Conservation (phyloP, 208 protist species). For the Herpetomonas tarakana region DNA sequence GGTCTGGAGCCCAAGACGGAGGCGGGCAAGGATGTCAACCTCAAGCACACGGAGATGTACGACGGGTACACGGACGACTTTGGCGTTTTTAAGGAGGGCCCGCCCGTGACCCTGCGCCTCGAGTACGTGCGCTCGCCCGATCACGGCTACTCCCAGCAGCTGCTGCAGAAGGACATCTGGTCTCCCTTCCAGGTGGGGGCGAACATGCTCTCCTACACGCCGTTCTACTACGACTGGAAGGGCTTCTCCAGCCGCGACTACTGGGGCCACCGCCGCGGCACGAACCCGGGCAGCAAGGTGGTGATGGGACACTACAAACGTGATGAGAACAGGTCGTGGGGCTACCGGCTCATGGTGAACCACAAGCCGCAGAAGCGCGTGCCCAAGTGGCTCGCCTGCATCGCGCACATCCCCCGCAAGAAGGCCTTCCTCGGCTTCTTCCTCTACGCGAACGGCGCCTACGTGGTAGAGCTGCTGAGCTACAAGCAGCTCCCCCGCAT, state of each 20-base stretch:
- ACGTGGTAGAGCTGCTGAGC: slow-evolving; percentile 88
- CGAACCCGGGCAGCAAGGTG: slow-evolving; percentile 85
- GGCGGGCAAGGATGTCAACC: slow-evolving; percentile 82
- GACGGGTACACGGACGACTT: slow-evolving; percentile 93
- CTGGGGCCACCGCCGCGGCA: slow-evolving; percentile 87
- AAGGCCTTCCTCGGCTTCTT: slow-evolving; percentile 89
- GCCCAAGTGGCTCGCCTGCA: slow-evolving; percentile 89
- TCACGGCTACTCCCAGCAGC: slow-evolving; percentile 77
- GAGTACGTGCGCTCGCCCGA: slow-evolving; percentile 89
- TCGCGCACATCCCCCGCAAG: slow-evolving; percentile 77
- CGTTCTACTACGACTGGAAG: slow-evolving; percentile 90
- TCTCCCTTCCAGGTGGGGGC: slow-evolving; percentile 88
- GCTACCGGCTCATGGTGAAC: slow-evolving; percentile 80
- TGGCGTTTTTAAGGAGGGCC: slow-evolving; percentile 91
- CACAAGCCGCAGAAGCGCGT: slow-evolving; percentile 90
- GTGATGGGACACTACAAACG: slow-evolving; percentile 82
- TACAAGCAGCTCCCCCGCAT: slow-evolving; percentile 93
- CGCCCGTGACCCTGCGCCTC: slow-evolving; percentile 80
- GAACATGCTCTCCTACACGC: slow-evolving; percentile 86
- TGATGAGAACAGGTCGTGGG: slow-evolving; percentile 74
- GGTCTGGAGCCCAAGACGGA: slow-evolving; percentile 77
- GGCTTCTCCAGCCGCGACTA: slow-evolving; percentile 87
- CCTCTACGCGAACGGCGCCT: slow-evolving; percentile 90
- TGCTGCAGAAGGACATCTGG: slow-evolving; percentile 89
- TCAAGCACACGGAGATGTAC: slow-evolving; percentile 93